Evolutionary conservation across 1,139 yeast species (phyloP).

Genomic region (Hyphopichia fennica): DNA sequence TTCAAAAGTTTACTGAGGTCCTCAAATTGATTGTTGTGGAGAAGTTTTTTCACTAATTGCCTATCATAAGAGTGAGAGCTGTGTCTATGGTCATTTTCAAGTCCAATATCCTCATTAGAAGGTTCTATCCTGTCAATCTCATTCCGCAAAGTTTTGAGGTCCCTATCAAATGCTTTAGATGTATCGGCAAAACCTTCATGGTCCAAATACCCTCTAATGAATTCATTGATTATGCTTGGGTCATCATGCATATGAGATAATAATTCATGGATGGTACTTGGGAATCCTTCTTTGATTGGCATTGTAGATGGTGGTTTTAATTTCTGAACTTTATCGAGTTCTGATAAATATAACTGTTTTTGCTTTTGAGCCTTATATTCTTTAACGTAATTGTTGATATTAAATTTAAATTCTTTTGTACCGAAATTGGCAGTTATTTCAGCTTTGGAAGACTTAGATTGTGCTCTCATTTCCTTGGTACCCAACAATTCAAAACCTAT

Average conservation of each 20-base stretch:
- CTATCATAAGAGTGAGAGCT: constrained; percentile 47
- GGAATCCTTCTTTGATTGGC: constrained; percentile 7
- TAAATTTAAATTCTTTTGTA: constrained; percentile 61
- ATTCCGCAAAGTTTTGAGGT: constrained; percentile 37
- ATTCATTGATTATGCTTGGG: constrained; percentile 44
- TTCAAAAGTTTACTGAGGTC: constrained; percentile 43
- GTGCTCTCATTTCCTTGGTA: constrained; percentile 7
- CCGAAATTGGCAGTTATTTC: constrained; percentile 72
- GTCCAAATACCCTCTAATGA: constrained; percentile 68
- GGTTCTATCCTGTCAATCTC: constrained; percentile 13
- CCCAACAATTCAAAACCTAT: constrained; percentile 42
- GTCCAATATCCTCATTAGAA: constrained; percentile 9
- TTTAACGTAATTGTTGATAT: constrained; percentile 65
- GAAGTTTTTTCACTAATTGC: constrained; percentile 47
- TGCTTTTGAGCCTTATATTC: constrained; percentile 32
- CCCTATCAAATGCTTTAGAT: constrained; percentile 55
- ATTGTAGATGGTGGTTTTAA: constrained; percentile 6
- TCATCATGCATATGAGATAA: constrained; percentile 27
- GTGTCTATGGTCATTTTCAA: constrained; percentile 13
- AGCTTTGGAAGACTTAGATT: constrained; percentile 12
- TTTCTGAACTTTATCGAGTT: constrained; percentile 18
- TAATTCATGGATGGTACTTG: constrained; percentile 17
- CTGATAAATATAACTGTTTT: constrained; percentile 17
- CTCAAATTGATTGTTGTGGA: constrained; percentile 51
- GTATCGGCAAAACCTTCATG: constrained; percentile 75